Base-by-base conservation (phyloP, 2,329 filamentous ascomycete species). In the Cercospora zeae-maydis region DNA sequence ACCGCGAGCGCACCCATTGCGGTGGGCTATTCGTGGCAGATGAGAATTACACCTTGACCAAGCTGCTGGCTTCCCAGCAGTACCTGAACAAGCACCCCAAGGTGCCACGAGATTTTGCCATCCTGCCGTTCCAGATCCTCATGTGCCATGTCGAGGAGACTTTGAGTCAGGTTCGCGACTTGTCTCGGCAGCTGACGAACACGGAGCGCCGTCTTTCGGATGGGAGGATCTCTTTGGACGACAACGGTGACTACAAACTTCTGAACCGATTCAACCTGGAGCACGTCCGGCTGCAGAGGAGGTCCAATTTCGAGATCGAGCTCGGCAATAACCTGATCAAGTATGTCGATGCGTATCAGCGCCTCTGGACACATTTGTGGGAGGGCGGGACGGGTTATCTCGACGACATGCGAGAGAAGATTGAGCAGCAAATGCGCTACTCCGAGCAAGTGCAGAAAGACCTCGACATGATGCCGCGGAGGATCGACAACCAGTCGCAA, bases 401-500 rank as follows among this genome's bases (percentile, higher is more conserved):
- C 55, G 73, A 75, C 16, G 72, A 74, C 47, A 74, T 74, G 73
- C 66, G 69, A 10, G 72, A 74, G 63, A 74, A 74, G 64, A 68
- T 73, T 10, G 71, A 74, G 54, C 73, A 75, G 68, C 73, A 75
- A 60, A 67, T 67, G 61, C 69, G 73, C 7, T 75, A 75, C 51
- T 71, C 70, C 2, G 63, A 71, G 39, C 73, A 75, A 59, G 70
- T 74, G 24, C 66, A 72, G 59, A 63, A 68, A 19, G 73, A 75
- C 60, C 64, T 75, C 5, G 67, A 72, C 24, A 69, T 75, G 55
- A 68, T 75, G 58, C 73, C 73, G n/a, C 61, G 69, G 37, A 66
- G 73, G n/a, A 73, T 75, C 58, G 73, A 75, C 62, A 73, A 73
- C 39, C 73, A 75, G 62, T 74, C 72, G 19, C 73, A 74, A 55